Evolutionary conservation across 305 asterid species (phyloP).

Genomic region (Lippia alba): DNA sequence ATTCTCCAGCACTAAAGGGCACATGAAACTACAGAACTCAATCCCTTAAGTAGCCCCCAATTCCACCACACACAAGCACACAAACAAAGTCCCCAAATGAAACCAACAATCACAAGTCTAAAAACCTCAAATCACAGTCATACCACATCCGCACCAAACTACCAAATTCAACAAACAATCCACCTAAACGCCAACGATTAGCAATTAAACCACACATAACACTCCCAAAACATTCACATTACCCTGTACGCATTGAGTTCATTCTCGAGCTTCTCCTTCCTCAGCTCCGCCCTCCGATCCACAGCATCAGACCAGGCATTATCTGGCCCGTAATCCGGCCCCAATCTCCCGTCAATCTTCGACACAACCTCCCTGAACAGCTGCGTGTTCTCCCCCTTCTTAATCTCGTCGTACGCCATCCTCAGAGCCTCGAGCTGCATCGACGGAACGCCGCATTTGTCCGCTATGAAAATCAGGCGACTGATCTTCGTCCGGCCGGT

Average conservation of each 20-base stretch:
- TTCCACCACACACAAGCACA: not conserved
- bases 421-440: conserved; percentile 88
- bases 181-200: not conserved
- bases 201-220: not conserved
- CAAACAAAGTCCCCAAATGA: not conserved
- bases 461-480: conserved; percentile 81
- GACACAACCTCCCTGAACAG: conserved; percentile 74
- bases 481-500: conserved; percentile 83
- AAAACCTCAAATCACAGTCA: conserved; percentile 5
- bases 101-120: conserved; percentile 15
- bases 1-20: not conserved
- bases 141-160: not conserved
- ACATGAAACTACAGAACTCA: not conserved
- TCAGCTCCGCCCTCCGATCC: conserved; percentile 76
- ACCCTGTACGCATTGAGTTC: conserved; percentile 96
- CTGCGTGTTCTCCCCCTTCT: conserved; percentile 92
- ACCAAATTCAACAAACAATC: not conserved
- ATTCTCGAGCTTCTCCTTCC: conserved; percentile 90
- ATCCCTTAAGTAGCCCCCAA: not conserved
- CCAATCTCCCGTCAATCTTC: conserved; percentile 79
- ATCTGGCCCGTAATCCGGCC: conserved; percentile 69
- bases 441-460: conserved; percentile 60
- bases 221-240: conserved; percentile 17
- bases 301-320: conserved; percentile 76
- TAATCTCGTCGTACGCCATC: conserved; percentile 95